Evolutionary conservation across 2,329 filamentous ascomycete species (phyloP).

Genomic region (Teratosphaeria destructans): DNA sequence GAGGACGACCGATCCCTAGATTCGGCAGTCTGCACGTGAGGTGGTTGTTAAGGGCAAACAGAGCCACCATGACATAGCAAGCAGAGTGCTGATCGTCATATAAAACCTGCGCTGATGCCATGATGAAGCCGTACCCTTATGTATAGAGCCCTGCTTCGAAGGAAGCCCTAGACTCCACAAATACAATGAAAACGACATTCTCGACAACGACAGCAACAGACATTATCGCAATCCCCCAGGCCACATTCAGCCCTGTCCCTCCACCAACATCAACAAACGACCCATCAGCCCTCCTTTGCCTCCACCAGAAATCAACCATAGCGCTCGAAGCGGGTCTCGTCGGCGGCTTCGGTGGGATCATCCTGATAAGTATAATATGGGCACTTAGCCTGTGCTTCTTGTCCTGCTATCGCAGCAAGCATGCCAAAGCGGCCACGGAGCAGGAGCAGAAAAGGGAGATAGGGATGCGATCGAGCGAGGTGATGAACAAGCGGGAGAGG

Average conservation of each 20-base stretch:
- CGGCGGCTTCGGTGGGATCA: background rate
- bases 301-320: background rate
- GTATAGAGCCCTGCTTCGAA: background rate
- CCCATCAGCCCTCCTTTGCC: background rate
- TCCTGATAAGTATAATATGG: background rate
- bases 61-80: background rate
- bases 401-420: background rate
- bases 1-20: background rate
- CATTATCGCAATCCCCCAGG: background rate
- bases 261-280: background rate
- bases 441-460: background rate
- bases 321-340: background rate
- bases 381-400: background rate
- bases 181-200: background rate
- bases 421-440: background rate
- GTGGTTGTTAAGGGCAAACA: background rate
- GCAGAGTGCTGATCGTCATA: background rate
- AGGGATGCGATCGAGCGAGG: background rate
- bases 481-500: background rate
- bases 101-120: too few species aligned
- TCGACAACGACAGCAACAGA: background rate
- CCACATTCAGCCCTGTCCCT: background rate
- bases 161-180: background rate
- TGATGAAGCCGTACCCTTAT: background rate
- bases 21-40: background rate